Base-by-base conservation (phyloP, 345 rosid species). In the Raphanus raphanistrum region DNA sequence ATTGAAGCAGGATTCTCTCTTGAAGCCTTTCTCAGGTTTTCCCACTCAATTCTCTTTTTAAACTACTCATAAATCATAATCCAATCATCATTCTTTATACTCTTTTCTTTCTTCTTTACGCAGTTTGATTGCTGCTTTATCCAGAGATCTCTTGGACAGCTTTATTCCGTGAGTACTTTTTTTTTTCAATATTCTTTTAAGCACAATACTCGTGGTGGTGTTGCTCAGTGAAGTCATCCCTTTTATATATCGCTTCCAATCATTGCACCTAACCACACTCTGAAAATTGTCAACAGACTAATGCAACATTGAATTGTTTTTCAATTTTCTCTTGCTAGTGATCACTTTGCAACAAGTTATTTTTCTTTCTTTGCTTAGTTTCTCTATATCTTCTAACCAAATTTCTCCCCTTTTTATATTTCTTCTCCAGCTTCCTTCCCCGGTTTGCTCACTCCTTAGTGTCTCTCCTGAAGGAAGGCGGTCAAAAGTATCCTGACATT, bases 1-100 rank as follows among this genome's bases (percentile, higher is more conserved):
- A 81, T 91, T 83, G 82, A 86, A 84, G 91, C 97, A 35, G 86
- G 90, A 59, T 79, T 91, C 8, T 93, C 98, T 4, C 86, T 93
- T 35, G 96, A 91, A 84, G 89, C 98, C 55, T 83, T 91, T 84
- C 87, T 93, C 70, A 79, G 93, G 93, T 66, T 5, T 75, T 43
- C 17, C 1, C 45, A 52, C 31, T 31, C 33, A 31, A 31, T 31
- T 31, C 33, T 31, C 33, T 31, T 31, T 31, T n/a, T n/a, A n/a
- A n/a, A 3, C 4, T 31, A 36, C 43, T 36, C 43, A 36, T 36
- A 36, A 31, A 31, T 31, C 3, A 31, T 31, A 31, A 31, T 31
- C 33, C 3, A 4, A 31, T 31, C 33, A 31, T 31, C 4, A 31
- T 31, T 31, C 33, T 3, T 31, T 31, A 31, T 31, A 31, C 33